A percentile compares a stretch with the other conserved stretches of the same genome.
Conservation (phyloP, 768 basidiomycete species). For the Mycena belliarum region DNA sequence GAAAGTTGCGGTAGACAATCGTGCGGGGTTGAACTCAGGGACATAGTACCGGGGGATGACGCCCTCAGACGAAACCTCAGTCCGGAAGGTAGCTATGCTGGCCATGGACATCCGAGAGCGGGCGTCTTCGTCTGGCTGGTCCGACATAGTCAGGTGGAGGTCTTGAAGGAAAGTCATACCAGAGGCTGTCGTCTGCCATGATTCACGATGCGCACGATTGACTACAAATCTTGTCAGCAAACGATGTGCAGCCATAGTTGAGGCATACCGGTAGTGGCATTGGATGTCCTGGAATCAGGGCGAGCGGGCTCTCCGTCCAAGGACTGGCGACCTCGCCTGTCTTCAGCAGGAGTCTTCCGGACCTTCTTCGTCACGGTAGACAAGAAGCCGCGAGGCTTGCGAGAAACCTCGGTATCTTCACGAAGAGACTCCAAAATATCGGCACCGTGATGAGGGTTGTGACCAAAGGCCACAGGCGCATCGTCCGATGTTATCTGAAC, state of each 20-base stretch:
- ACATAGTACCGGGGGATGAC: constrained; percentile 44
- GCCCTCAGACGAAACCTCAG: constrained; percentile 58
- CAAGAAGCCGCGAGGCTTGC: constrained; percentile 11
- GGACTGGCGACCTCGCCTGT: constrained; percentile 2
- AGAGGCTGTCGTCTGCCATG: constrained; percentile 47
- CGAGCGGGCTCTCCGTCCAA: constrained; percentile 19
- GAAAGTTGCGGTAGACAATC: constrained; percentile 22
- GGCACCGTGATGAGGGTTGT: constrained; percentile 38
- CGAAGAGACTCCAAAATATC: constrained; percentile 48
- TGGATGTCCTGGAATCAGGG: constrained; percentile 20
- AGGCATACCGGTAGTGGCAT: constrained; percentile 14
- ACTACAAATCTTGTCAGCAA: constrained; percentile 15
- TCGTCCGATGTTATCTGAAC: constrained; percentile 39
- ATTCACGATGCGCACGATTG: constrained; percentile 37
- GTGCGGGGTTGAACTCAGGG: constrained; percentile 16
- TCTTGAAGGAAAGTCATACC: constrained; percentile 42
- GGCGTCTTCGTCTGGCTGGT: constrained; percentile 33
- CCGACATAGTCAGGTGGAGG: constrained; percentile 37
- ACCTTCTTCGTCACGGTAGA: constrained; percentile 7
- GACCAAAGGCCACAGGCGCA: constrained; percentile 40
- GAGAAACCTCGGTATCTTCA: constrained; percentile 44
- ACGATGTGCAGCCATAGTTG: neutral
- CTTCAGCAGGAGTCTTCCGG: constrained; percentile 1
- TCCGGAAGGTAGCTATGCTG: constrained; percentile 59
- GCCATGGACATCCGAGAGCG: constrained; percentile 44